Evolutionary conservation across 306 rosid genomes (phyloP), one percentile per base, ranked within the genome.

Genomic region (Lathyrus tuberosus): DNA sequence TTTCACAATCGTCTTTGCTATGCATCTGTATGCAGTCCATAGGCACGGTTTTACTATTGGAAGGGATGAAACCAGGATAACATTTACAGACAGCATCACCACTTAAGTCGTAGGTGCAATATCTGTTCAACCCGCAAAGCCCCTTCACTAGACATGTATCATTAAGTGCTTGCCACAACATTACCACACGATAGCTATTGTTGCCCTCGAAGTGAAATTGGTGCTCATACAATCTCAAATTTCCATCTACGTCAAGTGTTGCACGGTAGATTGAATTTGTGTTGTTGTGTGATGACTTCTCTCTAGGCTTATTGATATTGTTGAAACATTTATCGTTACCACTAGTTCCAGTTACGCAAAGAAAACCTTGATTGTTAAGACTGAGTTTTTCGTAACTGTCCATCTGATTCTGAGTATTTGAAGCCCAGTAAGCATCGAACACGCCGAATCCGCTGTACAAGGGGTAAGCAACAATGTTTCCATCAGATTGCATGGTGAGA

Each of bases 51-150:
- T 16, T 41, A 18, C 2, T 15, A 4, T 8, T 26, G 51, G 47
- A 22, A 4, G 40, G 65, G 61, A 73, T 2, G 42, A 82, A 82
- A 20, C 86, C 78, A 43, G 70, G 86, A 66, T 22, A 78, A 71
- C 83, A 78, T 1, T 51, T 1, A n/a, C 86, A 82, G 3, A 1
- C n/a, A 48, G 54, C 72, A 15, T 35, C 6, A 5, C 62, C 41
- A 1, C 57, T 22, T 3, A 0, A 13, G 26, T 26, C 33, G 24
- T 4, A 40, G 1, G 65, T 51, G 70, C 83, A 82, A 8, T 78
- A 82, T 52, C 80, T 78, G 75, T 82, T 78, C 4, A 78, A 60
- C 8, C 86, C 86, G 66, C 83, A 78, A 12, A 63, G 4, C 7
- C 83, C 80, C 2, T 60, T 74, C n/a, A 82, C 37, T 16, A 26